Conservation (phyloP, 306 rosid genomes). For the Begonia loranthoides region DNA sequence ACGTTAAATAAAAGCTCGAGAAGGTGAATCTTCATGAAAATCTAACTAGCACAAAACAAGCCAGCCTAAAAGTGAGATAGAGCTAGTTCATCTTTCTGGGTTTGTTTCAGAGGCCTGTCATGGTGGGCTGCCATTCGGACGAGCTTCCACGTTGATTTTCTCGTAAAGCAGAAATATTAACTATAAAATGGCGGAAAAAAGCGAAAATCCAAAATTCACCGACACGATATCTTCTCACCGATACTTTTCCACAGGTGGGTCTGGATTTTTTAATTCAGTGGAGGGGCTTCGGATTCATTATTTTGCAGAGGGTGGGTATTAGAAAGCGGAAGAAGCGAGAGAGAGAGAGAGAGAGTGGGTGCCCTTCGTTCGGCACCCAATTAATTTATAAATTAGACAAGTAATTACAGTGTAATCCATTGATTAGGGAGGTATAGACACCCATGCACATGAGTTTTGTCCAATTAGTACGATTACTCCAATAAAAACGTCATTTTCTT, state of each 20-base stretch:
- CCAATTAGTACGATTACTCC: too few relatives aligned
- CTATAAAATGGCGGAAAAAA: constrained; percentile 4
- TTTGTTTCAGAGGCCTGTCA: neutral
- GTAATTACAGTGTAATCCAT: too few relatives aligned
- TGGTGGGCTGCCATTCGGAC: constrained; percentile 51
- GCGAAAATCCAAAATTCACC: constrained; percentile 25
- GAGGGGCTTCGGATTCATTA: too few relatives aligned
- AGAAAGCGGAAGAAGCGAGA: too few relatives aligned
- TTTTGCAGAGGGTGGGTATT: too few relatives aligned
- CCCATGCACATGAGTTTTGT: too few relatives aligned
- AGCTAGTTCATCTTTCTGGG: neutral
- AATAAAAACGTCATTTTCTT: too few relatives aligned
- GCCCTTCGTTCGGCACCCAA: too few relatives aligned
- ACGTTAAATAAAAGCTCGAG: neutral
- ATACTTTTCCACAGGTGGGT: neutral
- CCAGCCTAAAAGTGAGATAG: neutral
- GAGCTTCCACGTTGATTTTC: constrained; percentile 51
- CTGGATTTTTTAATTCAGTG: neutral
- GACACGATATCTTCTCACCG: constrained; percentile 24
- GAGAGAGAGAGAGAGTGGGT: too few relatives aligned
- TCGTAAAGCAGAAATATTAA: neutral
- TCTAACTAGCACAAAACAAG: constrained; percentile 15
- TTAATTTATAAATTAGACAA: too few relatives aligned
- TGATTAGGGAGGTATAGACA: too few relatives aligned
- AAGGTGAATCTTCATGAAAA: constrained; percentile 20